Conservation (phyloP, 129 eudicot species). For the Erigeron canadensis region DNA sequence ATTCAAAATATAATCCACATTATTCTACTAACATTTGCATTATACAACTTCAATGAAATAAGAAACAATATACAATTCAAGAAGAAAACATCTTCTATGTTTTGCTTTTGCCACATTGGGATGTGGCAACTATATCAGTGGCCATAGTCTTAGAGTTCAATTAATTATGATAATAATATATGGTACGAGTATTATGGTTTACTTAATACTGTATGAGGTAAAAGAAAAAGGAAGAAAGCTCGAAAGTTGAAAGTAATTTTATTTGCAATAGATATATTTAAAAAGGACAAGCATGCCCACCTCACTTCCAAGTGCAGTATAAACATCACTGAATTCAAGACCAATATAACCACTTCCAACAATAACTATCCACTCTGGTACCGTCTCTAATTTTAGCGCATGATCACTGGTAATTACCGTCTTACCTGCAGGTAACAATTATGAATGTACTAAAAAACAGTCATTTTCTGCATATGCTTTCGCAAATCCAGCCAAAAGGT, state of each 20-base stretch:
- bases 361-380: conserved; percentile 97
- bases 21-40: neutral
- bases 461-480: conserved; percentile 3
- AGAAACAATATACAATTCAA: conserved; percentile 11
- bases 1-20: conserved; percentile 15
- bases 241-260: neutral
- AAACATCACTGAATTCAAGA: conserved; percentile 98
- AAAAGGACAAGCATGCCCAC: conserved; percentile 36
- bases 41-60: neutral
- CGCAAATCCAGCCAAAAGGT: neutral
- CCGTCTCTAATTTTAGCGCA: conserved; percentile 79
- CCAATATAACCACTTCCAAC: conserved; percentile 99
- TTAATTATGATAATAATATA: conserved; percentile 5
- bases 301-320: conserved; percentile 99
- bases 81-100: neutral
- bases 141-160: conserved; percentile 9
- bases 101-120: neutral
- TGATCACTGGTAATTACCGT: conserved; percentile 94
- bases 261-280: conserved; percentile 5
- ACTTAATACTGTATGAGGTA: conserved; percentile 5
- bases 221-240: neutral
- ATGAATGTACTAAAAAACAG: conserved; percentile 11
- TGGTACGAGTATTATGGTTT: too few species aligned
- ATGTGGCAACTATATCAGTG: neutral
- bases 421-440: conserved; percentile 61